These are phyloP conservation scores for Cyamopsis tetragonoloba DNA, from an alignment of 306 rosid species.

Conservation along the genomic window DNA sequence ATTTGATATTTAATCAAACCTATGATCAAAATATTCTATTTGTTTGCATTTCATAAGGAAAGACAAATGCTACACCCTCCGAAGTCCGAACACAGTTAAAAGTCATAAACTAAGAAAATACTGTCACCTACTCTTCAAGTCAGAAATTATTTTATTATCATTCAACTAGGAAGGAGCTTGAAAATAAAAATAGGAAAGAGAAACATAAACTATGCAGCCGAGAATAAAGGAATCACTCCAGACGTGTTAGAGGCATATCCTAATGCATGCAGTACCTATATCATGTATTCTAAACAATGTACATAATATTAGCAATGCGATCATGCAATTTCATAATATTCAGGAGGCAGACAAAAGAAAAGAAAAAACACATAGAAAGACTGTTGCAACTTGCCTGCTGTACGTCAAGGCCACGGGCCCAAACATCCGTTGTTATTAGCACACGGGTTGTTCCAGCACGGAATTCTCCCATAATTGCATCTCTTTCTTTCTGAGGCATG, in stretches of 20 bases:
- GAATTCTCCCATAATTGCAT: slow-evolving; percentile 92
- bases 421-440: slow-evolving; percentile 93
- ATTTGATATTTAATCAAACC: background rate
- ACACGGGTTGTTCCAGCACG: slow-evolving; percentile 90
- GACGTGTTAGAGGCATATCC: background rate
- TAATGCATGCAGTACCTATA: background rate
- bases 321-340: background rate
- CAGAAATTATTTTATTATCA: background rate
- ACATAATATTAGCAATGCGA: background rate
- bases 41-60: background rate
- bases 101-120: too few relatives aligned
- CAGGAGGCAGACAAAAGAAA: background rate
- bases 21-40: background rate
- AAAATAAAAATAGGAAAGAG: too few relatives aligned
- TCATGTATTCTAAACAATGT: background rate
- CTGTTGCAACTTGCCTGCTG: slow-evolving; percentile 70
- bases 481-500: slow-evolving; percentile 98
- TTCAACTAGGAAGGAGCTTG: slow-evolving; percentile 1
- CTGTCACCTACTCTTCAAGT: background rate
- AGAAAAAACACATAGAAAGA: background rate
- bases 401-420: slow-evolving; percentile 99
- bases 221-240: background rate
- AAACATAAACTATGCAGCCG: background rate
- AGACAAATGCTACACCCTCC: background rate
- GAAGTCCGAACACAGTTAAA: background rate